These are phyloP conservation scores for Ustilago cynodontis DNA, from an alignment of 1,284 basidiomycete genomes.

Conservation along the genomic window DNA sequence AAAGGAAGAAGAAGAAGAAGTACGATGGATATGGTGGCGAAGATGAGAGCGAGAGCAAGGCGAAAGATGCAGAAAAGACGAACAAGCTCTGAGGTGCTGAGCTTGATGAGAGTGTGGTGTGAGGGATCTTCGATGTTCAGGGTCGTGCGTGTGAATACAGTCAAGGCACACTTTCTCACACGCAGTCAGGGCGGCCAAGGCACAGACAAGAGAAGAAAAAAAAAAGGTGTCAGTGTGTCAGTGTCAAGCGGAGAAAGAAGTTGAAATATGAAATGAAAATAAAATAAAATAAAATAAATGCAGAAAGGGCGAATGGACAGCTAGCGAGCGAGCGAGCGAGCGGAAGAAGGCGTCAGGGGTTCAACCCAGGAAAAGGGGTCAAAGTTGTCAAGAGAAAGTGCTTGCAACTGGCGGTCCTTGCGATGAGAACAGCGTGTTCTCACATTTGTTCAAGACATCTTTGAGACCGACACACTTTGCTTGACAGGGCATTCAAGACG, in stretches of 20 bases:
- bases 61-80: background rate
- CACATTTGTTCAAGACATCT: too few relatives aligned
- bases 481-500: too few relatives aligned
- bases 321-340: background rate
- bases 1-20: background rate
- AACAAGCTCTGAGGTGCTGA: too few relatives aligned
- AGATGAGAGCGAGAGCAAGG: conserved; percentile 5
- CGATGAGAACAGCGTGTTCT: background rate
- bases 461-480: too few relatives aligned
- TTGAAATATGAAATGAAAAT: background rate
- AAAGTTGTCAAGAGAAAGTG: background rate
- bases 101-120: too few relatives aligned
- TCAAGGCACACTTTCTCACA: background rate
- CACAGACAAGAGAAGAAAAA: background rate
- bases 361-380: background rate
- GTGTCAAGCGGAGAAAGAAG: conserved; percentile 5
- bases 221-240: background rate
- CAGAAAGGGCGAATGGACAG: background rate
- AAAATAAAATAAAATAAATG: background rate
- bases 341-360: conserved; percentile 4
- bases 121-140: conserved; percentile 5
- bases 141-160: background rate
- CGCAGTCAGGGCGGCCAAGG: background rate
- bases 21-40: conserved; percentile 4
- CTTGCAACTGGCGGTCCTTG: conserved; percentile 2